Conservation (phyloP, 2,329 filamentous ascomycete genomes). For the Emericellopsis atlantica region DNA sequence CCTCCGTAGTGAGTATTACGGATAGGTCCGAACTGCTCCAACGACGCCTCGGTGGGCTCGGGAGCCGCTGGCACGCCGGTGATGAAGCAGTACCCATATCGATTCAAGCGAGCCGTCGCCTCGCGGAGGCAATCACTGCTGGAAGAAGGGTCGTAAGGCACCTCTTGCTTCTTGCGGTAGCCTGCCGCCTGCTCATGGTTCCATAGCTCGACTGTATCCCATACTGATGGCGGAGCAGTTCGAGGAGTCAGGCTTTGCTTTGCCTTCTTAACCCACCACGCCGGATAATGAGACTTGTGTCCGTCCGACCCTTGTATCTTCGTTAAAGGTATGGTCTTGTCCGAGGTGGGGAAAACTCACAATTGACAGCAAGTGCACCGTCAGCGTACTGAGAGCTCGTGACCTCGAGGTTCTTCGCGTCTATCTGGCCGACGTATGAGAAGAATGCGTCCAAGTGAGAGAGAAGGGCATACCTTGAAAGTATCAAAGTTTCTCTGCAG, state of each 20-base stretch:
- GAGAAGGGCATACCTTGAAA: constrained; percentile 8
- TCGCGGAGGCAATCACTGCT: not conserved
- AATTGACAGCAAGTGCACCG: not conserved
- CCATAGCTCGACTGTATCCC: no score
- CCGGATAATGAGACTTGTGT: not conserved
- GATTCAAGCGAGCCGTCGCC: constrained; percentile 10
- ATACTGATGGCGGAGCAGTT: no score
- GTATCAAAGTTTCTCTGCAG: constrained; percentile 28
- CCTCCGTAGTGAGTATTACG: constrained; percentile 82
- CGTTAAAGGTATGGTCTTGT: not conserved
- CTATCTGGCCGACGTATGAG: not conserved
- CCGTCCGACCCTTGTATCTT: not conserved
- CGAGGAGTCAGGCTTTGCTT: no score
- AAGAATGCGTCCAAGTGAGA: no score
- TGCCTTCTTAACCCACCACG: not conserved
- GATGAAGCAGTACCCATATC: constrained; percentile 68
- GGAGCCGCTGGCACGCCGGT: constrained; percentile 53
- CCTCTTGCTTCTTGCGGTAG: no score
- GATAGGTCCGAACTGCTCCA: constrained; percentile 77
- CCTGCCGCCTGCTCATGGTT: no score
- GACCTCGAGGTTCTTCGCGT: not conserved
- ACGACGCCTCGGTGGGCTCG: constrained; percentile 57
- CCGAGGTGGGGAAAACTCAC: not conserved
- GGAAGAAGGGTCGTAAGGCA: no score
- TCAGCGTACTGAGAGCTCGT: constrained; percentile 13